Percentiles rank a stretch among this genome's conserved stretches.
Evolutionary conservation across 2,329 filamentous ascomycete species (phyloP).

Genomic region (Trichoderma sp.): DNA sequence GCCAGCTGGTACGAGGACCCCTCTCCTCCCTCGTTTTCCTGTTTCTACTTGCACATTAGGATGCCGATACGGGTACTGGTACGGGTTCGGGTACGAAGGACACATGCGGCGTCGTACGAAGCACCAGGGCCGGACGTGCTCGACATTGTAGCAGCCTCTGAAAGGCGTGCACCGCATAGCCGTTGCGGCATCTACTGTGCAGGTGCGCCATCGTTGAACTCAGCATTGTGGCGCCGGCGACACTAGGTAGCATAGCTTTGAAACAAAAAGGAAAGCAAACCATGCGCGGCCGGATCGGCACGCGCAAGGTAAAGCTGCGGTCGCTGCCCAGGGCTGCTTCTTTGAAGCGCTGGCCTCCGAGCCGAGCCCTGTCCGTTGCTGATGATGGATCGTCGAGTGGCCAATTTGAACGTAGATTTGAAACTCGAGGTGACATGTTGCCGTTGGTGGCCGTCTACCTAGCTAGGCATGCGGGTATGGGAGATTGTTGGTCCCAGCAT

Average conservation of each 20-base stretch:
- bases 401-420: not conserved
- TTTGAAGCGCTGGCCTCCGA: conserved; percentile 1
- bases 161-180: not conserved
- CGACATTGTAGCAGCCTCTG: not conserved
- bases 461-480: too few species aligned
- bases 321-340: not conserved
- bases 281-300: conserved; percentile 22
- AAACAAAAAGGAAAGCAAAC: conserved; percentile 12
- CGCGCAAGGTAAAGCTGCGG: conserved; percentile 11
- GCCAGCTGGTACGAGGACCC: conserved; percentile 13
- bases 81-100: not conserved
- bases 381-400: not conserved
- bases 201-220: not conserved
- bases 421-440: not conserved
- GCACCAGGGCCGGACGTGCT: not conserved
- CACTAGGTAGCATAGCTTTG: conserved; percentile 11
- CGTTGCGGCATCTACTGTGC: conserved; percentile 15
- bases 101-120: conserved; percentile 18
- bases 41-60: not conserved
- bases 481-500: not conserved
- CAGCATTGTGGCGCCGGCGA: conserved; percentile 16
- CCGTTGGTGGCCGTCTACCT: too few species aligned
- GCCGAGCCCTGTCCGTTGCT: not conserved
- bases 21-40: conserved; percentile 1
- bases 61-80: not conserved